Conservation (phyloP, 345 rosid genomes). For the Ceriops zippeliana region DNA sequence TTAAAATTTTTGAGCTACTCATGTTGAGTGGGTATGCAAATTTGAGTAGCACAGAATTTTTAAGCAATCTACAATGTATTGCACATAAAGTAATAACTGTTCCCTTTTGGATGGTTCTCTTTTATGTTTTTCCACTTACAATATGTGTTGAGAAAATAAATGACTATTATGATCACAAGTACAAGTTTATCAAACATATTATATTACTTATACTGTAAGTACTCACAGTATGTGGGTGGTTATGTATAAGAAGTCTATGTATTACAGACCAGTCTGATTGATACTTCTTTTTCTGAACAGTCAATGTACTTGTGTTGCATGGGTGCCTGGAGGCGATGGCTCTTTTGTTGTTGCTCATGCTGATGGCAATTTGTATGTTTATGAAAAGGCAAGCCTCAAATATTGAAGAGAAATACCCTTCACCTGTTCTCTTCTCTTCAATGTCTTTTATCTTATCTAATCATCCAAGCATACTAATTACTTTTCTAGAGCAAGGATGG, state of each 20-base stretch:
- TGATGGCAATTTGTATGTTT: constrained; percentile 92
- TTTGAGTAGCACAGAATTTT: neutral
- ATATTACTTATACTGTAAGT: neutral
- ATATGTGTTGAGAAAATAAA: neutral
- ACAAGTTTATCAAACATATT: neutral
- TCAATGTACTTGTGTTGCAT: constrained; percentile 81
- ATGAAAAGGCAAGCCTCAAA: constrained; percentile 83
- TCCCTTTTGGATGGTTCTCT: neutral
- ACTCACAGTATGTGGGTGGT: neutral
- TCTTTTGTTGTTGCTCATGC: constrained; percentile 92
- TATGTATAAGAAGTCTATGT: neutral
- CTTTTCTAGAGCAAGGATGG: constrained; percentile 72
- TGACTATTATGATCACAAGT: neutral
- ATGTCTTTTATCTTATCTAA: constrained; percentile 1
- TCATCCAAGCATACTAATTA: constrained; percentile 17
- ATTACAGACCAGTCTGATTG: constrained; percentile 1
- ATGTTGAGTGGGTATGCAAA: neutral
- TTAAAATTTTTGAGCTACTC: constrained; percentile 9
- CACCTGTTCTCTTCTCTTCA: constrained; percentile 5
- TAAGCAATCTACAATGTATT: neutral
- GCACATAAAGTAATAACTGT: neutral
- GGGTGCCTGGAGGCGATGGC: constrained; percentile 99
- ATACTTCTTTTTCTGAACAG: constrained; percentile 42
- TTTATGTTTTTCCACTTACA: neutral
- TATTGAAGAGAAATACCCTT: constrained; percentile 7